Base-by-base conservation (phyloP, 2,329 filamentous ascomycete genomes). In the Emergomyces pasteurianus region DNA sequence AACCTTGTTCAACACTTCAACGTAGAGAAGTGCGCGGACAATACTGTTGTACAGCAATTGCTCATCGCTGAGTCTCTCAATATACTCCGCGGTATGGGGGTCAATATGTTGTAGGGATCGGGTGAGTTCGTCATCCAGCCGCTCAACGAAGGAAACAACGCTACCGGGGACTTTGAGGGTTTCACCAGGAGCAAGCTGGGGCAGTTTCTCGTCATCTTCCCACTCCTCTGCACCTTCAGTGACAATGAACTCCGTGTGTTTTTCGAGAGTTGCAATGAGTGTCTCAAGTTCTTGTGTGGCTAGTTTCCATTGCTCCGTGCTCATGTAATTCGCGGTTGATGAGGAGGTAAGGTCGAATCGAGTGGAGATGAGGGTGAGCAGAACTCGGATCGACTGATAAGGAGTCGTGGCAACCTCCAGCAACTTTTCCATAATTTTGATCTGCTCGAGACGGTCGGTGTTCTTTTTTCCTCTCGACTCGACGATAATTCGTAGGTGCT, bases 401-500 rank as follows among this genome's bases (percentile, higher is more conserved):
- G 95, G 91, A 59, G 87, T 94, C 70, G 83, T 84, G 65, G 94
- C 85, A 66, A 99, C 92, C 73, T 96, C 91, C 70, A 87, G 80
- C 59, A 99, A 84, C 80, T 92, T 96, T 83, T 97, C 94, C 91
- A 99, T 95, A 58, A 92, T 87, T 76, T 88, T 87, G 77, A 99
- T 97, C 78, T 99, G 94, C 78, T 99, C 94, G 54, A 84, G 73
- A 56, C 91, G 87, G 75, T 99, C 94, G 66, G 94, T 96, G 81
- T 97, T 97, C 85, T 99, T 99, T 82, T 96, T 95, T 74, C 94
- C 94, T 80, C 94, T 85, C 62, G 92, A 92, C 80, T 99, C 94
- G 73, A 97, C 82, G 71, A 99, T 97, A 58, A 86, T 84, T 61
- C 92, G 86, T 58, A 99, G 83, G 76, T 97, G 91, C 82, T 99